phyloP scores from a whole-genome alignment of 306 rosid species.

The Hippophae gyantsensis region DNA sequence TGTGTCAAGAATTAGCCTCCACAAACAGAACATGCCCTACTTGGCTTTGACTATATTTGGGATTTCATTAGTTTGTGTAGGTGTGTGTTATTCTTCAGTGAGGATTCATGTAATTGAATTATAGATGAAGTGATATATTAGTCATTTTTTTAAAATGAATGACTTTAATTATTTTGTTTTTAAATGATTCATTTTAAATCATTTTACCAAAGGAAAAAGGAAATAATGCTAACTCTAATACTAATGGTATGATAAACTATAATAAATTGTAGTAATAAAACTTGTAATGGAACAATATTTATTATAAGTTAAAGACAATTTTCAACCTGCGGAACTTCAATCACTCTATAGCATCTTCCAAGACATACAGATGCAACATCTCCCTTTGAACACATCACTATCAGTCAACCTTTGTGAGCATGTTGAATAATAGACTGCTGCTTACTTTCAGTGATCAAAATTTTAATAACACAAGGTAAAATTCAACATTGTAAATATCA shows the following conservation, averaged over 20 bases:
- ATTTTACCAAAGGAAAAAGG: too few relatives aligned
- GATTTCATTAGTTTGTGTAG: too few relatives aligned
- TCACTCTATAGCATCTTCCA: constrained; percentile 39
- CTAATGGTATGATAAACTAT: not conserved
- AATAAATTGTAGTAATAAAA: constrained; percentile 12
- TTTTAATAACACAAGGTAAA: constrained; percentile 15
- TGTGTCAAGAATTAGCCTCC: too few relatives aligned
- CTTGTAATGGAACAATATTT: constrained; percentile 86
- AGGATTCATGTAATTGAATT: too few relatives aligned
- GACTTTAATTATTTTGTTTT: too few relatives aligned
- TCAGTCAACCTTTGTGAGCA: constrained; percentile 90
- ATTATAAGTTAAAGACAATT: constrained; percentile 97
- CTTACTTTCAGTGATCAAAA: not conserved
- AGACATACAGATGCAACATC: constrained; percentile 62
- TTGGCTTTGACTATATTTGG: too few relatives aligned
- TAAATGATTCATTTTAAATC: too few relatives aligned
- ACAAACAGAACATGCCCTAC: too few relatives aligned
- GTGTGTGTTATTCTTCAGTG: too few relatives aligned
- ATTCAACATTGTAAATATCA: constrained; percentile 9
- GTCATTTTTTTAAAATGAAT: too few relatives aligned
- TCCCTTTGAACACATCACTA: constrained; percentile 86
- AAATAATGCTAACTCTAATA: too few relatives aligned
- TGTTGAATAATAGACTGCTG: constrained; percentile 94
- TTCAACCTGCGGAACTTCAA: constrained; percentile 84
- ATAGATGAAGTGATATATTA: too few relatives aligned